Percentiles rank a stretch among this genome's conserved stretches.
Evolutionary conservation across 2,329 filamentous ascomycete genomes (phyloP).

Genomic region (Elsinoe perseae): DNA sequence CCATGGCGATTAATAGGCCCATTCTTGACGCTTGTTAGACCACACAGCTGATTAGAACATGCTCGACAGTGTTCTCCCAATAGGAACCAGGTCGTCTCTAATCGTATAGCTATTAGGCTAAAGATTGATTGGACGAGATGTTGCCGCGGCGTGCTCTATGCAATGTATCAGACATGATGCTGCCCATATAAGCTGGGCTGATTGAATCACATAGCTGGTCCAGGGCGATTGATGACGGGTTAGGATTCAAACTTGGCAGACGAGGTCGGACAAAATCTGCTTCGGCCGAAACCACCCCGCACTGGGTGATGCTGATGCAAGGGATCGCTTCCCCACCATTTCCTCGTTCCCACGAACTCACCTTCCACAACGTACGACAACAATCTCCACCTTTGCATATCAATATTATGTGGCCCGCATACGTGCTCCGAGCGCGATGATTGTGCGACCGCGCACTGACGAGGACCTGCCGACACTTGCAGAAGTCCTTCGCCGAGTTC

Average conservation of each 20-base stretch:
- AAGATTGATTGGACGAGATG: too few relatives aligned
- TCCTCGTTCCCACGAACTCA: not conserved
- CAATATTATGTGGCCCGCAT: too few relatives aligned
- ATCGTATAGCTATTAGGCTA: too few relatives aligned
- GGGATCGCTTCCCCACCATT: too few relatives aligned
- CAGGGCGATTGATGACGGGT: not conserved
- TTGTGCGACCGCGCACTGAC: conserved; percentile 19
- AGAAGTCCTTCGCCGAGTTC: conserved; percentile 21
- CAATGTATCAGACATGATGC: not conserved
- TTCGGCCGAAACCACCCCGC: not conserved
- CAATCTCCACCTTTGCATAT: too few relatives aligned
- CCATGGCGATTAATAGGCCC: too few relatives aligned
- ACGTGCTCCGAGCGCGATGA: too few relatives aligned
- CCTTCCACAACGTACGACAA: not conserved
- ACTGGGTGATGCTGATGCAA: not conserved
- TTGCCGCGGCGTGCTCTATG: too few relatives aligned
- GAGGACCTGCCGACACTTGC: conserved; percentile 22
- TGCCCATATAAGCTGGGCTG: not conserved
- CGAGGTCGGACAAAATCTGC: not conserved
- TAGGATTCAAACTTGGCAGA: not conserved
- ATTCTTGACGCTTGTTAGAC: too few relatives aligned
- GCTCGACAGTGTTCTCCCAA: too few relatives aligned
- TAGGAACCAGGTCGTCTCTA: too few relatives aligned
- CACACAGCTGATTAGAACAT: too few relatives aligned
- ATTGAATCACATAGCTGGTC: not conserved